These are phyloP conservation scores for Psilocybe subaeruginosa DNA, from an alignment of 768 basidiomycete species.

Conservation along the genomic window DNA sequence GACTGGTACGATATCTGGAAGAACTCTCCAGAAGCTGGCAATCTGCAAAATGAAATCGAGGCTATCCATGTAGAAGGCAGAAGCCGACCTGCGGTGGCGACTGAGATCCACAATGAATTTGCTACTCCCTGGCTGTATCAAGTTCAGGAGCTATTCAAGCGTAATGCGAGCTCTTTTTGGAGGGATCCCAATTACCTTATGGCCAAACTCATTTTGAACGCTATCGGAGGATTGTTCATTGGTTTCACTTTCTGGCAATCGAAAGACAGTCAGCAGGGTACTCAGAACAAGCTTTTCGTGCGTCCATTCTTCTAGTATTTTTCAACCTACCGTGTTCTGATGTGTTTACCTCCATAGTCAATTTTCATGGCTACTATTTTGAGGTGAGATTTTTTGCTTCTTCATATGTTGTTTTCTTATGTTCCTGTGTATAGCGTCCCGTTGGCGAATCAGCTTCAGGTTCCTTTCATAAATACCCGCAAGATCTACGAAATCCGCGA, in stretches of 20 bases:
- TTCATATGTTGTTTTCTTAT: background rate
- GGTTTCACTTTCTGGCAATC: conserved; percentile 67
- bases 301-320: conserved; percentile 25
- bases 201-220: conserved; percentile 60
- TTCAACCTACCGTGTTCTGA: conserved; percentile 8
- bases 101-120: conserved; percentile 44
- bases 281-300: conserved; percentile 70
- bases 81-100: conserved; percentile 37
- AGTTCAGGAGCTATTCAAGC: conserved; percentile 41
- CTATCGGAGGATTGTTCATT: conserved; percentile 57
- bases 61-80: conserved; percentile 52
- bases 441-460: conserved; percentile 65
- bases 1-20: conserved; percentile 68
- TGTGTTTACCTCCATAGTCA: conserved; percentile 31
- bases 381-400: conserved; percentile 17
- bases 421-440: conserved; percentile 35
- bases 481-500: conserved; percentile 70
- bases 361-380: conserved; percentile 61
- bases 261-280: conserved; percentile 55
- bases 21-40: conserved; percentile 46
- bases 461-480: conserved; percentile 61
- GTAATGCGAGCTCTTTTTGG: conserved; percentile 53
- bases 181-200: conserved; percentile 61
- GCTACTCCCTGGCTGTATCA: conserved; percentile 60
- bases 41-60: conserved; percentile 41